These are phyloP conservation scores for Hypoxylon rubiginosum DNA, from an alignment of 2,329 filamentous ascomycete genomes.

Conservation along the genomic window DNA sequence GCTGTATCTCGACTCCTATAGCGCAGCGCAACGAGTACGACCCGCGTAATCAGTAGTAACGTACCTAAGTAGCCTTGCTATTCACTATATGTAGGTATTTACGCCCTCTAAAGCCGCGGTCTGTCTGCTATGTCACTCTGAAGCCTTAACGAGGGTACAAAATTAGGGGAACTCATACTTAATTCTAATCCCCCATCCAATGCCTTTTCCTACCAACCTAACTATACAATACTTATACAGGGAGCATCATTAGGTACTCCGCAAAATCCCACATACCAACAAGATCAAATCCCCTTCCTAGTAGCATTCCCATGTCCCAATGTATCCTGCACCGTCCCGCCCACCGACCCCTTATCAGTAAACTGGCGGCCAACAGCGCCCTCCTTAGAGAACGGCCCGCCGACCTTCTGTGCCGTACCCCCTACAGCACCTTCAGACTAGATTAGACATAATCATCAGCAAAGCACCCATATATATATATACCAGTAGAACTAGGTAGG, in stretches of 20 bases:
- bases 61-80: no score
- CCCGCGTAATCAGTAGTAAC: no score
- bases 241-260: no score
- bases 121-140: no score
- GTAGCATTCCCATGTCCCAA: constrained; percentile 36
- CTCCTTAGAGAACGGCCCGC: constrained; percentile 37
- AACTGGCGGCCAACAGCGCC: constrained; percentile 35
- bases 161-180: no score
- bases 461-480: neutral
- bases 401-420: constrained; percentile 31
- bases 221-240: neutral
- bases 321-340: constrained; percentile 36
- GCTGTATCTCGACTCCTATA: no score
- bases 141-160: no score
- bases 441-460: neutral
- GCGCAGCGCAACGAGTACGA: no score
- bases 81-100: no score
- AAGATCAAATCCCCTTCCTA: constrained; percentile 30
- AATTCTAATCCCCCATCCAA: neutral
- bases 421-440: constrained; percentile 38
- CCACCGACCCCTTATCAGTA: constrained; percentile 35
- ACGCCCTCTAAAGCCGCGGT: no score
- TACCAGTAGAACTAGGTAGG: neutral
- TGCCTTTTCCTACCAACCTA: neutral
- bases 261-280: neutral